Percentiles rank a stretch among this genome's conserved stretches.
Conservation (phyloP, 768 basidiomycete genomes). For the Phlebiopsis flavidoalba region DNA sequence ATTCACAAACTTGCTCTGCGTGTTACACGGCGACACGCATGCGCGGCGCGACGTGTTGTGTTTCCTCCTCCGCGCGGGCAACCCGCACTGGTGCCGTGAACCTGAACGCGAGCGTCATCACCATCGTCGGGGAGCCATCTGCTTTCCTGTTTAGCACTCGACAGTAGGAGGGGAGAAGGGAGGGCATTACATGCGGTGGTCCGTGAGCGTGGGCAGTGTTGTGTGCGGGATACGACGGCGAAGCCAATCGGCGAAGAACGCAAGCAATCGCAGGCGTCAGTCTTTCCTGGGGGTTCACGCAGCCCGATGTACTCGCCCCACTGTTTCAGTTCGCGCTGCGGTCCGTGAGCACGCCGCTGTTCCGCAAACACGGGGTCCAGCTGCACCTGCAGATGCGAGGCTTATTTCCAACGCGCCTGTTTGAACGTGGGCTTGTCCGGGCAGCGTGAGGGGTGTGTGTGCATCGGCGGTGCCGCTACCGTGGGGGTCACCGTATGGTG, state of each 20-base stretch:
- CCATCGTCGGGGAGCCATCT: slow-evolving; percentile 60
- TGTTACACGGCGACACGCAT: slow-evolving; percentile 59
- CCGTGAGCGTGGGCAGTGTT: slow-evolving; percentile 41
- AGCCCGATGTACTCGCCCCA: slow-evolving; percentile 60
- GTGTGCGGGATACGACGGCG: slow-evolving; percentile 37
- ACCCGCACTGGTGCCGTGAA: slow-evolving; percentile 61
- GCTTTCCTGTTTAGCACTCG: slow-evolving; percentile 15
- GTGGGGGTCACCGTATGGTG: slow-evolving; percentile 55
- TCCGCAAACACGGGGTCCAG: slow-evolving; percentile 36
- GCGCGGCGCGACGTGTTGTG: slow-evolving; percentile 38
- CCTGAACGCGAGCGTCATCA: slow-evolving; percentile 50
- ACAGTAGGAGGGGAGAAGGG: background rate
- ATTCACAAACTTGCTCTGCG: slow-evolving; percentile 45
- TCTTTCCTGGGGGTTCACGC: slow-evolving; percentile 31
- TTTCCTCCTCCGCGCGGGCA: slow-evolving; percentile 31
- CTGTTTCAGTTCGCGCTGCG: slow-evolving; percentile 45
- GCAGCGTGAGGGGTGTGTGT: slow-evolving; percentile 42
- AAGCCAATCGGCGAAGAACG: slow-evolving; percentile 57
- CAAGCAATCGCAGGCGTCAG: slow-evolving; percentile 44
- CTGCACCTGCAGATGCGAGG: slow-evolving; percentile 30
- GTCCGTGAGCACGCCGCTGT: slow-evolving; percentile 34
- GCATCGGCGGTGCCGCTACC: slow-evolving; percentile 54
- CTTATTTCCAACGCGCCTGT: slow-evolving; percentile 32
- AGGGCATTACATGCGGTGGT: background rate
- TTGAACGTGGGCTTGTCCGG: slow-evolving; percentile 20